Percentiles rank a stretch among this genome's conserved stretches.
phyloP scores from a whole-genome alignment of 768 basidiomycete genomes.

The Postia placenta region DNA sequence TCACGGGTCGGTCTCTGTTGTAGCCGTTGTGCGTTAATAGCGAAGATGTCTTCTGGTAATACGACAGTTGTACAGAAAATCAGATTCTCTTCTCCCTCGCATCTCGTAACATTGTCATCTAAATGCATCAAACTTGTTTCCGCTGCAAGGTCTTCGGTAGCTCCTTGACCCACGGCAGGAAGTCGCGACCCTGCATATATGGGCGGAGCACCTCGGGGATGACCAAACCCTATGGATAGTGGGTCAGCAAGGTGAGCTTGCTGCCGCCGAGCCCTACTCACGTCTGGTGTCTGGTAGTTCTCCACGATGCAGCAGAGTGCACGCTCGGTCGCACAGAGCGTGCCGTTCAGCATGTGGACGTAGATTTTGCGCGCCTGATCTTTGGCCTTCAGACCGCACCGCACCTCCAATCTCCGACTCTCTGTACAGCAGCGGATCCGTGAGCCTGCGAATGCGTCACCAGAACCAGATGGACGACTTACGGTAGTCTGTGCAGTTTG shows the following conservation, averaged over 20 bases:
- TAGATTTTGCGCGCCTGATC: slow-evolving; percentile 90
- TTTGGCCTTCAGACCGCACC: slow-evolving; percentile 86
- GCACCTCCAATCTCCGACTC: slow-evolving; percentile 86
- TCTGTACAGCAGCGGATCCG: slow-evolving; percentile 44
- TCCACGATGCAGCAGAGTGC: slow-evolving; percentile 97
- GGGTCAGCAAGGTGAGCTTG: too few species aligned
- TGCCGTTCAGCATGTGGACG: slow-evolving; percentile 99
- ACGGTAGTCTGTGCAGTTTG: slow-evolving; percentile 99
- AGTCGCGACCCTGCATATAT: slow-evolving; percentile 95
- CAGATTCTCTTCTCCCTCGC: background rate
- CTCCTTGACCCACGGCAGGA: slow-evolving; percentile 78
- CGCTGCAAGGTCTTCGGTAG: slow-evolving; percentile 73
- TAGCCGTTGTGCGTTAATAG: slow-evolving; percentile 3
- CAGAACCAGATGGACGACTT: slow-evolving; percentile 32
- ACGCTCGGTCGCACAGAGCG: slow-evolving; percentile 94
- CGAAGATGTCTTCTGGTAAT: background rate
- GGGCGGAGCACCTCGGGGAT: slow-evolving; percentile 88
- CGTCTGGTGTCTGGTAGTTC: slow-evolving; percentile 95
- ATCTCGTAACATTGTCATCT: too few species aligned
- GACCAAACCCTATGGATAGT: slow-evolving; percentile 60
- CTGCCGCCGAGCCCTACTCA: too few species aligned
- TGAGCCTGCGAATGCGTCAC: background rate
- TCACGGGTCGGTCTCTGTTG: background rate
- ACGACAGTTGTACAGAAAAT: slow-evolving; percentile 1
- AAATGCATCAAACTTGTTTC: slow-evolving; percentile 51